Evolutionary conservation across 768 basidiomycete species (phyloP).

Genomic region (Xanthoconium stramineum): DNA sequence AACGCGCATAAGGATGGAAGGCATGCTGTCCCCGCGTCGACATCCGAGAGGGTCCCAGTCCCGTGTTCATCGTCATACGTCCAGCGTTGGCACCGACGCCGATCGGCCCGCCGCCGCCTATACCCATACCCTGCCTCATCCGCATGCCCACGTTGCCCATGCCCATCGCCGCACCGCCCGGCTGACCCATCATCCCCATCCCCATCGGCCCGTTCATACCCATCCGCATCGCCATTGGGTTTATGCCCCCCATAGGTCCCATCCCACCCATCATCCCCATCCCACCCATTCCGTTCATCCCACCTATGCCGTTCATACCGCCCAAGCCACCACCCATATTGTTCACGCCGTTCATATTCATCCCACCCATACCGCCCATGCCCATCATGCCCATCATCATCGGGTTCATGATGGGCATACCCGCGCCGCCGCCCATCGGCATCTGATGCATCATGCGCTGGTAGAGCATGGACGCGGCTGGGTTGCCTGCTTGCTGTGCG

Average conservation of each 20-base stretch:
- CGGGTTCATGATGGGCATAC: conserved; percentile 51
- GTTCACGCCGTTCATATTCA: conserved; percentile 33
- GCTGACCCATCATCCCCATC: conserved; percentile 35
- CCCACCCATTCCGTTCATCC: conserved; percentile 29
- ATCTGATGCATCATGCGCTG: conserved; percentile 38
- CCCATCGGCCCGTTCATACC: conserved; percentile 34
- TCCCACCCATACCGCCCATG: conserved; percentile 40
- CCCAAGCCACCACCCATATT: conserved; percentile 8
- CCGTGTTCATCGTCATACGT: conserved; percentile 41
- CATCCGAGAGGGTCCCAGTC: conserved; percentile 47
- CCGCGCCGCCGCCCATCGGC: conserved; percentile 43
- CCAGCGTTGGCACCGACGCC: conserved; percentile 34
- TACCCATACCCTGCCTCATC: conserved; percentile 38
- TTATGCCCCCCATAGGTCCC: conserved; percentile 24
- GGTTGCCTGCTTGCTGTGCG: conserved; percentile 36
- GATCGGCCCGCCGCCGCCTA: conserved; percentile 37
- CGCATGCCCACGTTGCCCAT: conserved; percentile 34
- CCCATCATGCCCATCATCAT: conserved; percentile 49
- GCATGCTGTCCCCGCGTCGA: conserved; percentile 53
- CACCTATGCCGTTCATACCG: conserved; percentile 21
- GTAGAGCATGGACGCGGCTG: conserved; percentile 31
- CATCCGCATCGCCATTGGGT: conserved; percentile 38
- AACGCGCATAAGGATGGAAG: conserved; percentile 67
- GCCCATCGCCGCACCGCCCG: conserved; percentile 11
- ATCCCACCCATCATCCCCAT: conserved; percentile 38